Conservation (phyloP, 2,329 filamentous ascomycete genomes). For the Fusarium domesticum region DNA sequence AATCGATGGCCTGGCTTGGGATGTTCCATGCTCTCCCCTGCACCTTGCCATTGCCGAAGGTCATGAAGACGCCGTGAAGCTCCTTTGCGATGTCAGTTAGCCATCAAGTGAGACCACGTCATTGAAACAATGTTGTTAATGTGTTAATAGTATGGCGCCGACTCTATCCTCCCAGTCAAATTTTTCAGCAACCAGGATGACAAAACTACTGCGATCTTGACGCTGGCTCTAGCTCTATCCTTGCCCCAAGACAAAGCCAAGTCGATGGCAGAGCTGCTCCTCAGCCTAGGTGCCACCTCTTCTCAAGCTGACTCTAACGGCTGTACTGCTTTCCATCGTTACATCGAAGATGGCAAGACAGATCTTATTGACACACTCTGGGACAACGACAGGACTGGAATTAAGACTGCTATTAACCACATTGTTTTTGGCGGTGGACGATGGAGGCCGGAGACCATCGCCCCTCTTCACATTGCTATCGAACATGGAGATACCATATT, state of each 20-base stretch:
- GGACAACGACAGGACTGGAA: conserved; percentile 57
- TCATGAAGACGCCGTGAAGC: conserved; percentile 64
- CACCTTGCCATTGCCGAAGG: conserved; percentile 77
- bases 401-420: conserved; percentile 65
- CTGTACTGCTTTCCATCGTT: conserved; percentile 64
- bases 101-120: neutral
- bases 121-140: conserved; percentile 6
- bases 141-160: conserved; percentile 66
- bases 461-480: conserved; percentile 60
- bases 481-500: conserved; percentile 48
- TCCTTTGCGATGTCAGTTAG: conserved; percentile 57
- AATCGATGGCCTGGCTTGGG: conserved; percentile 77
- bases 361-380: conserved; percentile 49
- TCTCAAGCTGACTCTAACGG: conserved; percentile 68
- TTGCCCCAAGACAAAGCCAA: conserved; percentile 62
- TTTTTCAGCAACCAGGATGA: conserved; percentile 49
- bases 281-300: conserved; percentile 68
- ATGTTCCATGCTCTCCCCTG: conserved; percentile 67
- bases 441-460: conserved; percentile 38
- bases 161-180: conserved; percentile 73
- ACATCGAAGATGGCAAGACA: conserved; percentile 49
- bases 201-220: conserved; percentile 62
- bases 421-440: conserved; percentile 42
- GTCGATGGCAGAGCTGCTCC: conserved; percentile 61
- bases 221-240: conserved; percentile 63